Base-by-base conservation (phyloP, 257 asterid species). In the Plantago major region DNA sequence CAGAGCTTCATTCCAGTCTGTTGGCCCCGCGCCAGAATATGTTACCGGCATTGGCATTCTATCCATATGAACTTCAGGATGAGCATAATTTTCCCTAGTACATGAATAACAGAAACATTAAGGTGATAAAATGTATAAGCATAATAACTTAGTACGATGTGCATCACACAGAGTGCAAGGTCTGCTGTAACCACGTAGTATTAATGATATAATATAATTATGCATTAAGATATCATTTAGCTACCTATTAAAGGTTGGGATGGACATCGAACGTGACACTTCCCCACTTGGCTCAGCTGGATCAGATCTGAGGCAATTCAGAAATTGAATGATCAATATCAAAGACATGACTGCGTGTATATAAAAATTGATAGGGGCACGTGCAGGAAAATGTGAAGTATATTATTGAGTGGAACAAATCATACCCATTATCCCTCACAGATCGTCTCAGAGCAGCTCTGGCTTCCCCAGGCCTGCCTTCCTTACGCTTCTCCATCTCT, bases 391-490 rank as follows among this genome's bases (percentile, higher is more conserved):
- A n/a, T n/a, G n/a, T n/a, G n/a, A 43, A 37, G 58, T 28, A 40
- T 22, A 0, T 12, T 14, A 50, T 40, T 54, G 46, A 19, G 18
- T 11, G 38, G 37, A 67, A 59, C 10, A 55, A 55, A 55, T 58
- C 88, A 65, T 80, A 93, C 99, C 87, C 95, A 67, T 76, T 93
- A 76, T 93, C 99, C 70, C 97, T 85, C 80, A 89, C 99, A 38
- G 97, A 85, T 64, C 99, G 97, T 76, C 97, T 78, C 58, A 89
- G 72, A 66, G 93, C 89, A 62, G 92, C 91, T 84, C 97, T 79
- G 67, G 94, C 91, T 76, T 93, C 97, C 15, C 99, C 97, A 28
- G 99, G 99, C 66, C 85, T 82, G 1, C 97, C 97, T 75, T 93
- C 99, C 74, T 79, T 93, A 69, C 89, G 81, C 73, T 85, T 93